These are phyloP conservation scores for Colletotrichum orbiculare DNA, from an alignment of 2,329 filamentous ascomycete species.

Conservation along the genomic window DNA sequence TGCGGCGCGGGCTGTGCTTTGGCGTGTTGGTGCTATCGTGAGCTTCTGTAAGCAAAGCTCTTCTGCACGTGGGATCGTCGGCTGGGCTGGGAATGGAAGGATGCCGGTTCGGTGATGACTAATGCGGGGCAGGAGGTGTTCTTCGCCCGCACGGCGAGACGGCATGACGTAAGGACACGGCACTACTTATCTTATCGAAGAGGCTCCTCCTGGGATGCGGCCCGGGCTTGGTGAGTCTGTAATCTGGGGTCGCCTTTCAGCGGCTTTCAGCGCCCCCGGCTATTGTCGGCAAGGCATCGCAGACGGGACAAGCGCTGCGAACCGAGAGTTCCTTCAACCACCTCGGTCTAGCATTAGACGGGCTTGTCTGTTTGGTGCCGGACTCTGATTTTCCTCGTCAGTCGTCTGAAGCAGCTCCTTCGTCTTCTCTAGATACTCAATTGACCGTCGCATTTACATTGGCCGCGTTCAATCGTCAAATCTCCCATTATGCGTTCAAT, in stretches of 20 bases:
- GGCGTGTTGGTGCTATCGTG: constrained; percentile 17
- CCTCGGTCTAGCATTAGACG: constrained; percentile 17
- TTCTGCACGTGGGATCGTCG: not conserved
- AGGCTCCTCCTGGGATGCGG: not conserved
- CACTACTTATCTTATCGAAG: constrained; percentile 26
- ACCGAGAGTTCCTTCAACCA: constrained; percentile 29
- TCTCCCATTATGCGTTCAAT: constrained; percentile 64
- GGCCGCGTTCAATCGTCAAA: not conserved
- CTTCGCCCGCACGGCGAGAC: not conserved
- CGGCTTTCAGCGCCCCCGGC: constrained; percentile 30
- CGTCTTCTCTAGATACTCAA: not conserved
- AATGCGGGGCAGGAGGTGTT: constrained; percentile 24
- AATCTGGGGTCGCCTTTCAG: constrained; percentile 30
- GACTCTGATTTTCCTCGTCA: constrained; percentile 4
- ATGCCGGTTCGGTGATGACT: constrained; percentile 18
- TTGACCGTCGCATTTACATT: not conserved
- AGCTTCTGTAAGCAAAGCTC: constrained; percentile 18
- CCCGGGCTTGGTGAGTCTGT: constrained; percentile 4
- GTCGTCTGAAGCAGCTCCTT: not conserved
- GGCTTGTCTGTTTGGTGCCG: not conserved
- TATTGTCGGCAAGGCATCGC: constrained; percentile 35
- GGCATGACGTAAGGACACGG: constrained; percentile 26
- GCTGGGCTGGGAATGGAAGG: constrained; percentile 21
- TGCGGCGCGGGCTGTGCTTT: constrained; percentile 25
- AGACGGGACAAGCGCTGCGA: constrained; percentile 7